Conservation (phyloP, 1,139 yeast genomes). For the Candida mesenterica region DNA sequence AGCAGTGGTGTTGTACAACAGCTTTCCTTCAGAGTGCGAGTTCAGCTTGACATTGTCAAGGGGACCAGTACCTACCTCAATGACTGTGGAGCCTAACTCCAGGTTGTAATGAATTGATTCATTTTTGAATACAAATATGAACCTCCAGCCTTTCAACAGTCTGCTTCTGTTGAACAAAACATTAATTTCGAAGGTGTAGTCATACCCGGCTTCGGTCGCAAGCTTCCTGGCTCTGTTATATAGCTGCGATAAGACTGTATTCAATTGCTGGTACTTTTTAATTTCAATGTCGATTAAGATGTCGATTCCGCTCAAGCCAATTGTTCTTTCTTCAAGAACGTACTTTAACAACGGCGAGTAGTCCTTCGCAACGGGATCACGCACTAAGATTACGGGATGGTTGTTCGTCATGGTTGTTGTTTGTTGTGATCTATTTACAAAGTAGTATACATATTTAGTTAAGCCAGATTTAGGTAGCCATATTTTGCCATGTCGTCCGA, state of each 20-base stretch:
- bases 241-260: slow-evolving; percentile 24
- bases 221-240: slow-evolving; percentile 26
- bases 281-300: slow-evolving; percentile 23
- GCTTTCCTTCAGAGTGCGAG: too few species aligned
- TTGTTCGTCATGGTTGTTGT: neutral
- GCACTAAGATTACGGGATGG: slow-evolving; percentile 23
- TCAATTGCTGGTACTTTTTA: slow-evolving; percentile 21
- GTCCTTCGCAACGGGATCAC: slow-evolving; percentile 24
- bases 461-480: too few species aligned
- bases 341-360: slow-evolving; percentile 23
- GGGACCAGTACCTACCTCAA: neutral
- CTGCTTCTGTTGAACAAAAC: slow-evolving; percentile 25
- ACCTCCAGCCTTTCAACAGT: slow-evolving; percentile 1
- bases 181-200: slow-evolving; percentile 31
- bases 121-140: neutral
- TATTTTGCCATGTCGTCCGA: too few species aligned
- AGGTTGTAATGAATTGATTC: slow-evolving; percentile 2
- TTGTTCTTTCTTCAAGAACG: slow-evolving; percentile 13
- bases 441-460: too few species aligned
- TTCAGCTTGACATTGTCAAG: neutral
- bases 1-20: slow-evolving; percentile 42
- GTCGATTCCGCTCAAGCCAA: slow-evolving; percentile 19
- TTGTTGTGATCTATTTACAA: too few species aligned
- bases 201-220: slow-evolving; percentile 21
- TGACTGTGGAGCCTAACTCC: slow-evolving; percentile 1